These are phyloP conservation scores for Floccularia luteovirens DNA, from an alignment of 768 basidiomycete species.

Conservation along the genomic window DNA sequence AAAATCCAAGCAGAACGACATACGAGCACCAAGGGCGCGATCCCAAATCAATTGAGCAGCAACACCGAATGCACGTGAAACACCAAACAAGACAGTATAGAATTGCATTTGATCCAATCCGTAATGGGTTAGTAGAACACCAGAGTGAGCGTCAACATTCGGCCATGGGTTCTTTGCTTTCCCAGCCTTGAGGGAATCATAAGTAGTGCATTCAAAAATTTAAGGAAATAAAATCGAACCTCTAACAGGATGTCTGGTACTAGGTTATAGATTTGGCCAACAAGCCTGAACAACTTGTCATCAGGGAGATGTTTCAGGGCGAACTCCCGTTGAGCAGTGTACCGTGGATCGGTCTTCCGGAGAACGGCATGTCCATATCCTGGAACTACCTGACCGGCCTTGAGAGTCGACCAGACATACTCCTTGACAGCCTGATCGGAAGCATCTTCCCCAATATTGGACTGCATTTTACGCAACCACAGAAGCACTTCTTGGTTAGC, in stretches of 20 bases:
- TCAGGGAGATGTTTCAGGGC: slow-evolving; percentile 78
- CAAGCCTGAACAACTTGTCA: slow-evolving; percentile 92
- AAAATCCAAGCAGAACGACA: slow-evolving; percentile 20
- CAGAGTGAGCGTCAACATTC: slow-evolving; percentile 97
- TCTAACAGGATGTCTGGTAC: slow-evolving; percentile 88
- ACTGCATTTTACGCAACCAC: slow-evolving; percentile 93
- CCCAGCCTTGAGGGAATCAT: slow-evolving; percentile 48
- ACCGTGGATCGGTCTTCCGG: slow-evolving; percentile 89
- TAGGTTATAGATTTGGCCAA: slow-evolving; percentile 80
- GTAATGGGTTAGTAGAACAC: slow-evolving; percentile 80
- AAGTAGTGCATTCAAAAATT: slow-evolving; percentile 1
- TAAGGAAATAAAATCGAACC: slow-evolving; percentile 23
- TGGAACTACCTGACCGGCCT: slow-evolving; percentile 89
- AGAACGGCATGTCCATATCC: slow-evolving; percentile 87
- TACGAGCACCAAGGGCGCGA: slow-evolving; percentile 85
- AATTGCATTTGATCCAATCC: slow-evolving; percentile 88
- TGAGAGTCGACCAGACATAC: slow-evolving; percentile 93
- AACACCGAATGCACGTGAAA: slow-evolving; percentile 91
- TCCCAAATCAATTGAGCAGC: slow-evolving; percentile 90
- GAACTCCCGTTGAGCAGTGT: slow-evolving; percentile 86
- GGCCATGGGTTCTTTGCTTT: slow-evolving; percentile 96
- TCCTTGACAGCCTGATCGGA: slow-evolving; percentile 85
- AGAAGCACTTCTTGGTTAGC: slow-evolving; percentile 96
- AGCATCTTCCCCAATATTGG: slow-evolving; percentile 78
- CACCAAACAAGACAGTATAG: slow-evolving; percentile 97